Base-by-base conservation (phyloP, 192 early-diverging fungal genomes). In the Geosiphon pyriformis region DNA sequence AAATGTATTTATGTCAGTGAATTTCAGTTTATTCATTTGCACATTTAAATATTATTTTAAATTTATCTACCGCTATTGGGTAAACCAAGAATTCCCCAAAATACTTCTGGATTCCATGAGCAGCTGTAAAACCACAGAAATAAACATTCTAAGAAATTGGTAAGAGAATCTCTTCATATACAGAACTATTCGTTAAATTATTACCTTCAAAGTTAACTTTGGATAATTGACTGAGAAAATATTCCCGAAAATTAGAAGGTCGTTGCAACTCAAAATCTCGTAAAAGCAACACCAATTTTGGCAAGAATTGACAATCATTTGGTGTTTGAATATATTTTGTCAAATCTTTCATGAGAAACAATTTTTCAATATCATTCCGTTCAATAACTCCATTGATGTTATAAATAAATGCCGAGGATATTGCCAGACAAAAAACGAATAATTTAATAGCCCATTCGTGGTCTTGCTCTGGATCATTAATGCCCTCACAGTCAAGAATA, bases 321-420 rank as follows among this genome's bases (percentile, higher is more conserved):
- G 64, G 50, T 18, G 52, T n/a, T 55, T 15, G 17, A 37, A 66
- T 55, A 55, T 53, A 66, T 55, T 37, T 66, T 17, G 64, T 37
- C 18, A 66, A 37, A 37, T 66, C 52, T 0, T 27, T 35, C 64
- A 66, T 66, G 15, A 66, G 35, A 26, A 66, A 66, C 30, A 66
- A 27, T 27, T 66, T 66, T 7, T 30, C 50, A 7, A 66, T 54
- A 42, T 66, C 64, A 0, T n/a, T 29, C n/a, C 30, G 48, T 33
- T 48, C 64, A 27, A 66, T 30, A 7, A 66, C 47, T 15, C 51
- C 64, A 42, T 66, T 66, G 26, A 66, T 35, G 17, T 66, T 66
- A 55, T 66, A 66, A 37, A 66, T 18, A 26, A 66, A 66, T 6
- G 52, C 35, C 27, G 64, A 66, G 0, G 64, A 66, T 10, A 66